These are phyloP conservation scores for Trebouxia sp. DNA, from an alignment of 139 green algal species.

Conservation along the genomic window DNA sequence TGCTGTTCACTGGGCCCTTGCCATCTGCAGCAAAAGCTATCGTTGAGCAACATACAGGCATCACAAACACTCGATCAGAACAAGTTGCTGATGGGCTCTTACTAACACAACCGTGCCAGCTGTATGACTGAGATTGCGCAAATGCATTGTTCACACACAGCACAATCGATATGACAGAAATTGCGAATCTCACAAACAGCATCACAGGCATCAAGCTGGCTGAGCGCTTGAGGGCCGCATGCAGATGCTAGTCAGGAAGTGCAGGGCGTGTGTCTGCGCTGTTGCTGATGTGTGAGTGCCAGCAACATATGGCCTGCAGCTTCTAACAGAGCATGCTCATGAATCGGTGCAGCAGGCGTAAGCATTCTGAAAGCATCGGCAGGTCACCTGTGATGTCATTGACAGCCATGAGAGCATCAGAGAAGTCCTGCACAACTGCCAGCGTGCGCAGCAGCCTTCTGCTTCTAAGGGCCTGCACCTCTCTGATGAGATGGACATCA, in stretches of 20 bases:
- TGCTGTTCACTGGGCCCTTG: constrained; percentile 41
- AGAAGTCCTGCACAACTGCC: constrained; percentile 75
- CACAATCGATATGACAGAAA: background rate
- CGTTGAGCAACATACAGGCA: background rate
- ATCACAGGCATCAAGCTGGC: background rate
- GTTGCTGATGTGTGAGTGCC: too few relatives aligned
- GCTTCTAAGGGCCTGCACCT: constrained; percentile 50
- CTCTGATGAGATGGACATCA: constrained; percentile 35
- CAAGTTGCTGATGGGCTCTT: background rate
- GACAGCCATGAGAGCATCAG: constrained; percentile 65
- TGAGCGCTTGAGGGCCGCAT: background rate
- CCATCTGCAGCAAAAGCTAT: constrained; percentile 36
- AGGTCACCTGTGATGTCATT: constrained; percentile 64
- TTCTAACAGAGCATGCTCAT: too few relatives aligned
- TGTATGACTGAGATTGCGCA: background rate
- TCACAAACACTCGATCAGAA: background rate
- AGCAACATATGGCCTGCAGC: too few relatives aligned
- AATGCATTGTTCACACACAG: background rate
- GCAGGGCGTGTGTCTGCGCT: too few relatives aligned
- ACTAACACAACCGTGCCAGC: too few relatives aligned
- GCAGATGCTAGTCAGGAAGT: too few relatives aligned
- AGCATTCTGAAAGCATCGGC: too few relatives aligned
- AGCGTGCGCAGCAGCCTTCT: constrained; percentile 60
- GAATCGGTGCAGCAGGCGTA: too few relatives aligned
- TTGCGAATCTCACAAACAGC: background rate